Conservation (phyloP, 805 yeast species). For the Yarrowia yakushimensis region DNA sequence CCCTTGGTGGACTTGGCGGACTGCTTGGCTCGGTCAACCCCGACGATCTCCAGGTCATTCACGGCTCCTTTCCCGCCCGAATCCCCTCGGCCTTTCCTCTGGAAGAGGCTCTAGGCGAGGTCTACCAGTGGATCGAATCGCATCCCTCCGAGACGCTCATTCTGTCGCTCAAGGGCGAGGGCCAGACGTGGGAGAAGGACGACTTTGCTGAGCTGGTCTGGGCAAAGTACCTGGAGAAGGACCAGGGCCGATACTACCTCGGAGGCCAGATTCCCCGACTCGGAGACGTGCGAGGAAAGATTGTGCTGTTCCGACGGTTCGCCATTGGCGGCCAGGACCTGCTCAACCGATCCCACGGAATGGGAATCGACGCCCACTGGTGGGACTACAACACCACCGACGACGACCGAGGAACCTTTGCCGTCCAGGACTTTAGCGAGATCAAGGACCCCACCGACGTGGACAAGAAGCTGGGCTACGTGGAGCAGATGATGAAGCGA, state of each 20-base stretch:
- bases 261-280: slow-evolving; percentile 53
- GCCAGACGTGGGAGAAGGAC: slow-evolving; percentile 64
- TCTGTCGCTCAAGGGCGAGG: slow-evolving; percentile 72
- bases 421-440: slow-evolving; percentile 75
- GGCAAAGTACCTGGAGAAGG: slow-evolving; percentile 51
- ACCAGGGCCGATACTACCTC: slow-evolving; percentile 59
- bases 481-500: slow-evolving; percentile 51
- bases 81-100: slow-evolving; percentile 56
- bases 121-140: slow-evolving; percentile 52
- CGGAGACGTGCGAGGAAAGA: slow-evolving; percentile 65
- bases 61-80: slow-evolving; percentile 72
- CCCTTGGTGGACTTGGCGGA: slow-evolving; percentile 48
- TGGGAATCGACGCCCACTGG: slow-evolving; percentile 64
- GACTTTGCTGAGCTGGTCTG: slow-evolving; percentile 63
- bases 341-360: slow-evolving; percentile 39
- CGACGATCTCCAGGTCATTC: slow-evolving; percentile 61
- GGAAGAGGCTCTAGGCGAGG: slow-evolving; percentile 50
- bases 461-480: slow-evolving; percentile 52
- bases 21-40: slow-evolving; percentile 27
- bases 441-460: slow-evolving; percentile 52
- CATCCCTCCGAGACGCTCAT: slow-evolving; percentile 60
- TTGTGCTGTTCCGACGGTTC: slow-evolving; percentile 63
- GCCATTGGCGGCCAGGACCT: slow-evolving; percentile 47
- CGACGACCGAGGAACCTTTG: slow-evolving; percentile 59
- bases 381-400: slow-evolving; percentile 66